Conservation (phyloP, 2,329 filamentous ascomycete species). For the Xylaria sp. region DNA sequence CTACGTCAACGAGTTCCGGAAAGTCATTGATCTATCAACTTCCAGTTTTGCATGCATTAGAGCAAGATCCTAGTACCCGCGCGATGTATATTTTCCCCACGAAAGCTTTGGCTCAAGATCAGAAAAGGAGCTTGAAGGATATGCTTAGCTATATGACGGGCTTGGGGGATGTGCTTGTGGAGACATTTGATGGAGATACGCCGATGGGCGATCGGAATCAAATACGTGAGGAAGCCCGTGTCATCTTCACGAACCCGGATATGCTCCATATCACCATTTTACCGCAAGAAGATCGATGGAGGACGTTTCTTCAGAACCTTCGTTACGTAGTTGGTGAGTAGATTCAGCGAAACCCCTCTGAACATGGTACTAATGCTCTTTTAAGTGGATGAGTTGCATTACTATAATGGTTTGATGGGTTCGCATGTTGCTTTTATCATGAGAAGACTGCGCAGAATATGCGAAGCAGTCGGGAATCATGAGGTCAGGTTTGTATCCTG, state of each 20-base stretch:
- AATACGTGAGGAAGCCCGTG: slow-evolving; percentile 81
- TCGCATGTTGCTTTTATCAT: slow-evolving; percentile 94
- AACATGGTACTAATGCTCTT: slow-evolving; percentile 1
- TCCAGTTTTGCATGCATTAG: slow-evolving; percentile 80
- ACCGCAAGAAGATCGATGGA: slow-evolving; percentile 86
- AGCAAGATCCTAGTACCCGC: slow-evolving; percentile 67
- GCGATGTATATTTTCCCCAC: slow-evolving; percentile 99
- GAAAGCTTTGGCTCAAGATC: slow-evolving; percentile 92
- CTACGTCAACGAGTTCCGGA: slow-evolving; percentile 92
- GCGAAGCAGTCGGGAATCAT: slow-evolving; percentile 81
- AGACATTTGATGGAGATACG: slow-evolving; percentile 95
- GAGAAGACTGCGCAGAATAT: slow-evolving; percentile 79
- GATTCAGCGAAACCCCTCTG: slow-evolving; percentile 27
- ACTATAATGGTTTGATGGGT: slow-evolving; percentile 92
- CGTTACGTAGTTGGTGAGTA: slow-evolving; percentile 71
- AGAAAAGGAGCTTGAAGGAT: slow-evolving; percentile 80
- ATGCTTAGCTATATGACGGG: slow-evolving; percentile 75
- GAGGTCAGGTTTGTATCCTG: slow-evolving; percentile 89
- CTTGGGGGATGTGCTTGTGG: slow-evolving; percentile 70
- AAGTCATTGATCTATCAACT: slow-evolving; percentile 98
- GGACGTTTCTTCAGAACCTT: slow-evolving; percentile 79
- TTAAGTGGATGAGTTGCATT: slow-evolving; percentile 77
- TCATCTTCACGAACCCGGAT: slow-evolving; percentile 97
- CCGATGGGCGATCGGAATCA: slow-evolving; percentile 69
- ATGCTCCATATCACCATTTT: slow-evolving; percentile 95